These are phyloP conservation scores for Metschnikowia reukaufii DNA, from an alignment of 805 yeast species.

Conservation along the genomic window DNA sequence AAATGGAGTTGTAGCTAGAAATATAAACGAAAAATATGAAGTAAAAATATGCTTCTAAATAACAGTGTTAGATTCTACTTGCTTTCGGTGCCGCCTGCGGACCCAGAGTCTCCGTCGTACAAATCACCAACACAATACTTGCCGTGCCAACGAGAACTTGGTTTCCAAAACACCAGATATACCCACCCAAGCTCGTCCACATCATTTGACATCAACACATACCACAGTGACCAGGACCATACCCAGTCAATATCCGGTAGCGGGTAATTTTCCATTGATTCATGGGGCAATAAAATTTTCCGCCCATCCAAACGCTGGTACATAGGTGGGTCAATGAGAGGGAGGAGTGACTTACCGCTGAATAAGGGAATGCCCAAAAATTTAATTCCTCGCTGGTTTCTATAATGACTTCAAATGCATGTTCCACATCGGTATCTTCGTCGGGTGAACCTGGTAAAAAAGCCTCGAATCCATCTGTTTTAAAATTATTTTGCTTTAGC, in stretches of 20 bases:
- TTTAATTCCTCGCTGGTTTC: slow-evolving; percentile 58
- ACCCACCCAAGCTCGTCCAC: slow-evolving; percentile 88
- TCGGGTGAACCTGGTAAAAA: background rate
- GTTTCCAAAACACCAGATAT: slow-evolving; percentile 48
- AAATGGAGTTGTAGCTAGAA: no score
- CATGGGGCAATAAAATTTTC: slow-evolving; percentile 26
- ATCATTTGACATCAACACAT: slow-evolving; percentile 65
- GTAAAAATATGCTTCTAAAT: no score
- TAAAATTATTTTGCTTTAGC: slow-evolving; percentile 10
- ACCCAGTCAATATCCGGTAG: slow-evolving; percentile 62
- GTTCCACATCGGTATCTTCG: slow-evolving; percentile 1
- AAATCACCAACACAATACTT: slow-evolving; percentile 56
- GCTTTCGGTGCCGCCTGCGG: slow-evolving; percentile 24
- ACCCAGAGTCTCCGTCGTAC: slow-evolving; percentile 71
- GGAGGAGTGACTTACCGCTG: slow-evolving; percentile 45
- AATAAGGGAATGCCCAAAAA: slow-evolving; percentile 53
- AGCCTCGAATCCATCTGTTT: slow-evolving; percentile 10
- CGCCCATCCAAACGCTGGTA: slow-evolving; percentile 47
- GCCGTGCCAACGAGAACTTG: slow-evolving; percentile 58
- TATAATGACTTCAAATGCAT: slow-evolving; percentile 42
- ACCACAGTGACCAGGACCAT: slow-evolving; percentile 75
- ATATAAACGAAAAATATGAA: no score
- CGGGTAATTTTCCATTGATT: slow-evolving; percentile 37
- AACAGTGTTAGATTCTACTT: no score
- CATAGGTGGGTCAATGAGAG: slow-evolving; percentile 51